Base-by-base conservation (phyloP, 805 yeast genomes). In the Saccharomyces kudriavzevii region DNA sequence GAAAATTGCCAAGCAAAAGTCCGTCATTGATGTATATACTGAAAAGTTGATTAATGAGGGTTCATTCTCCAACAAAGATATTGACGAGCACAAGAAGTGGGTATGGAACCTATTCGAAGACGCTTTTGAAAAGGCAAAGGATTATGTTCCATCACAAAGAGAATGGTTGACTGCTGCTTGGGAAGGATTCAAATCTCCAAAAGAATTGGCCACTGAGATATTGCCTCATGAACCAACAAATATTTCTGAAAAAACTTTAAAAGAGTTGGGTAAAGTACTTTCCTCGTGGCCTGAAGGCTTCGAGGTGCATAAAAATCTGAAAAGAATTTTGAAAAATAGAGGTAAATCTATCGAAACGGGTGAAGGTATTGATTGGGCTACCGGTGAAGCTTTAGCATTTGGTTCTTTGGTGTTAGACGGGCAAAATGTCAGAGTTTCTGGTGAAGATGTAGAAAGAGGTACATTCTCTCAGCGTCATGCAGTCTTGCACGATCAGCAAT, bases 361-460 rank as follows among this genome's bases (percentile, higher is more conserved):
- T 68, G 89, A 87, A 74, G 95, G 92, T 68, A 89, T 94, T 60
- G 99, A 94, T 74, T 94, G 98, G 99, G 86, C 99, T 49, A 94
- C 99, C 55, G 99, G 96, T 82, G 99, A 94, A 78, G 98, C 98
- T 49, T 83, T 94, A 64, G 99, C 99, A 20, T 92, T 85, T 66
- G 99, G 98, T 68, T 83, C 97, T 50, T 79, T 94, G 62, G 85
- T 85, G 52, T 71, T 84, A 67, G 99, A 94, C 76, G 99, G 99
- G 60, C 87, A 85, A 76, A 96, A 92, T 66, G 95, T 94, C 56
- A 88, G 99, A 79, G 87, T 94, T 50, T 88, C 97, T 48, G 99
- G 99, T 72, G 98, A 94, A 79, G 99, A 94, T 82, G 98, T 94
- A 61, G 99, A 94, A 81, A 90, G 99, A 83, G 99, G 99, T 79